Evolutionary conservation across 2,329 filamentous ascomycete species (phyloP).

Genomic region (Calonectria crousiana): DNA sequence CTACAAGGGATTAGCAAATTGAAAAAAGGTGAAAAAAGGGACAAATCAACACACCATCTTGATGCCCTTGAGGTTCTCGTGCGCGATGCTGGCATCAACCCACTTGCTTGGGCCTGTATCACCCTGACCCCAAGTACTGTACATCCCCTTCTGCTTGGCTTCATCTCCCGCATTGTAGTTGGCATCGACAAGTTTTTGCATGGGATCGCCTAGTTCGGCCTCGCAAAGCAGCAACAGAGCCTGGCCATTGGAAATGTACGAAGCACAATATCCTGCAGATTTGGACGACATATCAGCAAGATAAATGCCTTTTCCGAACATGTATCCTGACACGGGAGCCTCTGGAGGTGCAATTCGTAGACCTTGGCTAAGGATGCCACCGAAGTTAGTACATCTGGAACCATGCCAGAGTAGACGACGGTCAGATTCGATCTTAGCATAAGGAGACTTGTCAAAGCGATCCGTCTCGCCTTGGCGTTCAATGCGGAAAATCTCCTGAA

Average conservation of each 20-base stretch:
- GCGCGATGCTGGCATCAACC: slow-evolving; percentile 80
- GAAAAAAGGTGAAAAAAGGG: neutral
- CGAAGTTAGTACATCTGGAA: slow-evolving; percentile 85
- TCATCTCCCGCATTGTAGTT: slow-evolving; percentile 74
- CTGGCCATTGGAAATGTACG: slow-evolving; percentile 72
- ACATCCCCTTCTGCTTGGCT: slow-evolving; percentile 69
- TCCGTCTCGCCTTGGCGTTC: slow-evolving; percentile 79
- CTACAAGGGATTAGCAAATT: slow-evolving; percentile 46
- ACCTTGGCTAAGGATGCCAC: slow-evolving; percentile 88
- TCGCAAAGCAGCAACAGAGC: slow-evolving; percentile 87
- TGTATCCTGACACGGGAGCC: slow-evolving; percentile 83
- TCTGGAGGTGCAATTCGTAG: slow-evolving; percentile 90
- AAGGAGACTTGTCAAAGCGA: slow-evolving; percentile 72
- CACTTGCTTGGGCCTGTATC: slow-evolving; percentile 72
- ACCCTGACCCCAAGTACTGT: slow-evolving; percentile 80
- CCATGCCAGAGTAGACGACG: slow-evolving; percentile 90
- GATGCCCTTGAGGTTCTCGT: slow-evolving; percentile 74
- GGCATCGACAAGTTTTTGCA: slow-evolving; percentile 70
- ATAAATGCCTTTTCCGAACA: slow-evolving; percentile 93
- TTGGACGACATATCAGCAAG: slow-evolving; percentile 88
- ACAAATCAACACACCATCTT: slow-evolving; percentile 70
- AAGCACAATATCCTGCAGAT: slow-evolving; percentile 81
- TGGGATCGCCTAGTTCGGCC: slow-evolving; percentile 79
- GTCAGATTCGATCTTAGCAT: slow-evolving; percentile 69
- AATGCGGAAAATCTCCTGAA: slow-evolving; percentile 86